phyloP scores from a whole-genome alignment of 2,329 filamentous ascomycete genomes.

The Ascochyta koolunga region DNA sequence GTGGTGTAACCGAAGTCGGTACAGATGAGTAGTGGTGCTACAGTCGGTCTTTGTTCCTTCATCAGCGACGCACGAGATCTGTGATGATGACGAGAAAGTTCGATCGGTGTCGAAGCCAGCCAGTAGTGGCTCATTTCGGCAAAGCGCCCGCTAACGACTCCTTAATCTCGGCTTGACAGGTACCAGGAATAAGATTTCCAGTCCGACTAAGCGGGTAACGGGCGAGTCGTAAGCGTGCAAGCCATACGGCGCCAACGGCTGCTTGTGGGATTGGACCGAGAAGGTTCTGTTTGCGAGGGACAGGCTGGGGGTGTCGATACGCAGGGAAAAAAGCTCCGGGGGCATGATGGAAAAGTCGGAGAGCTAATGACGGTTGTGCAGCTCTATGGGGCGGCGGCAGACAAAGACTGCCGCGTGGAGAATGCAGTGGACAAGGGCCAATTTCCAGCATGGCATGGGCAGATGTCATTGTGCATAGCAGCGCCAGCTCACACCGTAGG shows the following conservation, averaged over 20 bases:
- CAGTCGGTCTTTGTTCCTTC: slow-evolving; percentile 10
- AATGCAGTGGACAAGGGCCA: slow-evolving; percentile 25
- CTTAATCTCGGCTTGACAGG: slow-evolving; percentile 47
- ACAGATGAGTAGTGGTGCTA: slow-evolving; percentile 15
- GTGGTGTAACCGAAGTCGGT: slow-evolving; percentile 17
- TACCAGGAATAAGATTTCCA: slow-evolving; percentile 28
- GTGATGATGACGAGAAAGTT: slow-evolving; percentile 30
- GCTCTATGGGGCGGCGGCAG: slow-evolving; percentile 15
- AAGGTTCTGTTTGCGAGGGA: slow-evolving; percentile 24
- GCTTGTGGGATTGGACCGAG: slow-evolving; percentile 41
- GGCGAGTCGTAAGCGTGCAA: slow-evolving; percentile 35
- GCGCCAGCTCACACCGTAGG: slow-evolving; percentile 39
- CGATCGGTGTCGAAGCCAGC: slow-evolving; percentile 17
- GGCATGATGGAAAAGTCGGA: slow-evolving; percentile 24
- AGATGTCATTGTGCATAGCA: slow-evolving; percentile 40
- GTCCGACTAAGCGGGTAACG: slow-evolving; percentile 32
- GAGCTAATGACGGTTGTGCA: slow-evolving; percentile 15
- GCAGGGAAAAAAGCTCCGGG: slow-evolving; percentile 37
- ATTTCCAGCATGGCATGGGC: slow-evolving; percentile 27
- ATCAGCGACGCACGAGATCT: slow-evolving; percentile 21
- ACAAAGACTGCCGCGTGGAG: slow-evolving; percentile 27
- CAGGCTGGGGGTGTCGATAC: slow-evolving; percentile 32
- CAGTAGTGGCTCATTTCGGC: slow-evolving; percentile 25
- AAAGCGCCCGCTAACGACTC: slow-evolving; percentile 41
- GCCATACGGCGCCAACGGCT: slow-evolving; percentile 41